Conservation (phyloP, 129 eudicot genomes). For the Arctium lappa region DNA sequence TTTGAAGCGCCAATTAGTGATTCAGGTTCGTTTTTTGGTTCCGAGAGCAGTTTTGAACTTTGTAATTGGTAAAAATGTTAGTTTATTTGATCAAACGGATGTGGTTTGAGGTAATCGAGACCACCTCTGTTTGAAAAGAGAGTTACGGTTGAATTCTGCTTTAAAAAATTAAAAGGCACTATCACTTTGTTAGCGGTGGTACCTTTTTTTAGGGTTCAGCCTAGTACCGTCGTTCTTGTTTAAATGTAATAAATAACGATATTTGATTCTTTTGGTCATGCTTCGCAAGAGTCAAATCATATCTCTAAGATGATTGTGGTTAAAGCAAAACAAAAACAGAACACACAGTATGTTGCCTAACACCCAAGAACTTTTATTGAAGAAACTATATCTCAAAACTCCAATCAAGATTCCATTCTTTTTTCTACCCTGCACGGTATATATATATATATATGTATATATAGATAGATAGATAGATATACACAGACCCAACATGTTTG, state of each 20-base stretch:
- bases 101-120: background rate
- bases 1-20: background rate
- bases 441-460: too few relatives aligned
- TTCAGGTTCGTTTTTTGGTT: background rate
- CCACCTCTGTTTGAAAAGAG: too few relatives aligned
- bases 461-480: too few relatives aligned
- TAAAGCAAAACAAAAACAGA: background rate
- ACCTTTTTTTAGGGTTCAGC: too few relatives aligned
- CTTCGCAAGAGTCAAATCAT: conserved; percentile 5
- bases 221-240: too few relatives aligned
- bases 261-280: background rate
- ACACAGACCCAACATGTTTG: too few relatives aligned
- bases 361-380: too few relatives aligned
- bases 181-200: background rate
- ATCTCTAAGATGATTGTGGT: conserved; percentile 4
- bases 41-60: background rate
- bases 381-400: too few relatives aligned
- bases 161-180: too few relatives aligned
- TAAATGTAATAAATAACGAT: background rate
- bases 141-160: background rate
- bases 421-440: too few relatives aligned
- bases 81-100: background rate
- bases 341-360: too few relatives aligned
- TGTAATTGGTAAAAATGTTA: background rate
- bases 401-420: too few relatives aligned